Evolutionary conservation across 169 alveolate genomes (phyloP), one percentile per base, ranked within the genome.

Genomic region (Plasmodium blacklocki): DNA sequence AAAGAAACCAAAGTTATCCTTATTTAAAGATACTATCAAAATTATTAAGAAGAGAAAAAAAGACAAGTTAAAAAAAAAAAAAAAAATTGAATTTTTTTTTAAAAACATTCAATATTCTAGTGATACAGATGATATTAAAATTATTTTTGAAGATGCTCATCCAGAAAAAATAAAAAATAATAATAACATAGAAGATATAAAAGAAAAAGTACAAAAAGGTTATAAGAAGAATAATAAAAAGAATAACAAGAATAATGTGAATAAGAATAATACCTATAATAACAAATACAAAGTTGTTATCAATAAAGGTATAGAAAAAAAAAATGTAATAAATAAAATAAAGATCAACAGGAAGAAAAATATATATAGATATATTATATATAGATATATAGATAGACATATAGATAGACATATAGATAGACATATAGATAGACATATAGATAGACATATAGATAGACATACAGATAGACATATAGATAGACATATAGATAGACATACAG

Each of bases 91-190:
- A 21, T 21, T 63, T 1, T 75, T 75, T 47, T 62, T 75, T 47
- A 74, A 75, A 3, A 60, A 63, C 12, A 75, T 75, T 52, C 72
- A 47, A 12, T 75, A 75, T 63, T 75, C 88, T 29, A 62, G 75
- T 2, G 88, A 75, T 23, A 75, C 54, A 19, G 88, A 66, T 7
- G 88, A 75, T 19, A 63, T 75, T 12, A 75, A 75, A 63, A 75
- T 75, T 26, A 54, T 49, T 39, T 75, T 75, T 63, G 75, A 75
- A 66, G 66, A 68, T 47, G 32, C 70, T 9, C 29, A 58, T 54
- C 63, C 47, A n/a, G 50, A 49, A 11, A 15, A 32, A 39, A 50
- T 26, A 45, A 45, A 58, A 56, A 56, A 52, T 14, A 52, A 14
- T 52, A 52, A 52, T 3, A 52, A 56, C 1, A 56, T 56, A 56